phyloP scores from a whole-genome alignment of 2,329 filamentous ascomycete genomes.

The Fusarium sp. region DNA sequence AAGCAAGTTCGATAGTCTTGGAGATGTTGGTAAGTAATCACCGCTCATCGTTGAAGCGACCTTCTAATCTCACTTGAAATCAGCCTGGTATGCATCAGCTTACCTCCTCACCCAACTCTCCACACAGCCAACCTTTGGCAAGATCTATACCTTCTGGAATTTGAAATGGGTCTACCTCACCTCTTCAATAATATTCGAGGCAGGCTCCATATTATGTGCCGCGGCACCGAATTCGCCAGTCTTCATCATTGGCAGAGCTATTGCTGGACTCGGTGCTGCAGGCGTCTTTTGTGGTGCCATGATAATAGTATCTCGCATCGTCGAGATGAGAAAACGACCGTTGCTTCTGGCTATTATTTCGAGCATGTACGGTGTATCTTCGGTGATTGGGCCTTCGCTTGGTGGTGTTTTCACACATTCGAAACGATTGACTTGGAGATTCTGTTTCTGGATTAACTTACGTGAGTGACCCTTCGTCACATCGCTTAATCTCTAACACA shows the following conservation, averaged over 20 bases:
- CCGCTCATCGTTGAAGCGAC: not conserved
- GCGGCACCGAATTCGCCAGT: slow-evolving; percentile 48
- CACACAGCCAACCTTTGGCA: slow-evolving; percentile 47
- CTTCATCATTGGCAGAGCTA: slow-evolving; percentile 54
- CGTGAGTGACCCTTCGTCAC: too few species aligned
- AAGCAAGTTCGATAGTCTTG: slow-evolving; percentile 51
- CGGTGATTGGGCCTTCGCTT: slow-evolving; percentile 31
- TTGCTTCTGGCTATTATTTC: slow-evolving; percentile 27
- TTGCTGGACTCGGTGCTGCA: slow-evolving; percentile 50
- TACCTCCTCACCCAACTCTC: slow-evolving; percentile 45
- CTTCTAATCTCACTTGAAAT: not conserved
- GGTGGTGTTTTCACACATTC: slow-evolving; percentile 40
- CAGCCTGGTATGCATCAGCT: slow-evolving; percentile 49
- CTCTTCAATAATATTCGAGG: slow-evolving; percentile 42
- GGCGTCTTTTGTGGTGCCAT: slow-evolving; percentile 33
- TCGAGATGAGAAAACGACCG: slow-evolving; percentile 27
- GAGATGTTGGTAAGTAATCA: slow-evolving; percentile 31
- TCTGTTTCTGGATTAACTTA: slow-evolving; percentile 41
- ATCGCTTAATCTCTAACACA: fast-evolving
- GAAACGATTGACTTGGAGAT: slow-evolving; percentile 35
- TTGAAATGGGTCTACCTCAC: slow-evolving; percentile 48
- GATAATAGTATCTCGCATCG: slow-evolving; percentile 25
- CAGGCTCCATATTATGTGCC: slow-evolving; percentile 45
- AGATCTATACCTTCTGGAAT: slow-evolving; percentile 49
- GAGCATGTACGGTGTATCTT: slow-evolving; percentile 41